phyloP scores from a whole-genome alignment of 2,329 filamentous ascomycete species.

The Aspergillus neotritici region DNA sequence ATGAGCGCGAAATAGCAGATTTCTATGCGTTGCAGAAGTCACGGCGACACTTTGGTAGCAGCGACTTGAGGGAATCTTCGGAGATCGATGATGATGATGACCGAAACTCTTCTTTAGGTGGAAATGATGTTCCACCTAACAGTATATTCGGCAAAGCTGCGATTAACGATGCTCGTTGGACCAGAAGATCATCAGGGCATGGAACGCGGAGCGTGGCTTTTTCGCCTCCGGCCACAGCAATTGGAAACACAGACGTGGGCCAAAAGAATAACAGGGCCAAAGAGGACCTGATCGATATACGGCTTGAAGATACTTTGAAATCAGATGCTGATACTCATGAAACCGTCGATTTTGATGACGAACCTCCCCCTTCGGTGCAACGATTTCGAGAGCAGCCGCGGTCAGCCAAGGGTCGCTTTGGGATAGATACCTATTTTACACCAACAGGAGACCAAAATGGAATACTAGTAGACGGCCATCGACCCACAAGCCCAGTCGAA shows the following conservation, averaged over 20 bases:
- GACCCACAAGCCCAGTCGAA: constrained; percentile 45
- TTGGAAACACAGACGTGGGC: constrained; percentile 33
- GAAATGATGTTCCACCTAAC: constrained; percentile 37
- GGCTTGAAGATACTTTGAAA: constrained; percentile 62
- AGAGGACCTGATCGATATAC: constrained; percentile 73
- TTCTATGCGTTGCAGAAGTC: constrained; percentile 87
- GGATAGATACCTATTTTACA: constrained; percentile 39
- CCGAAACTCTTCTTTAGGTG: constrained; percentile 46
- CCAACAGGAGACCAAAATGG: constrained; percentile 51
- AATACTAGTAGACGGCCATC: constrained; percentile 40
- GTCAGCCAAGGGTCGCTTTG: constrained; percentile 32
- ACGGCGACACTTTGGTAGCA: constrained; percentile 77
- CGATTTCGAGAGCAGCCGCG: constrained; percentile 47
- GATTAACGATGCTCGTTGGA: no score
- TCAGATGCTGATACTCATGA: constrained; percentile 40
- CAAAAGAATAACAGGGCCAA: constrained; percentile 53
- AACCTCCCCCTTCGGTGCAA: constrained; percentile 51
- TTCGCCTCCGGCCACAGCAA: constrained; percentile 29
- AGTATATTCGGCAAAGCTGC: constrained; percentile 1
- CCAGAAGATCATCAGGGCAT: constrained; percentile 6
- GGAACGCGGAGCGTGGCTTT: constrained; percentile 36
- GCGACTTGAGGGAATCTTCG: constrained; percentile 76
- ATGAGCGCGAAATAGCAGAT: constrained; percentile 87
- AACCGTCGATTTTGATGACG: constrained; percentile 39
- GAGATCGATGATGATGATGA: constrained; percentile 71